These are phyloP conservation scores for Fraxinus latifolia DNA, from an alignment of 305 asterid species.

Conservation along the genomic window DNA sequence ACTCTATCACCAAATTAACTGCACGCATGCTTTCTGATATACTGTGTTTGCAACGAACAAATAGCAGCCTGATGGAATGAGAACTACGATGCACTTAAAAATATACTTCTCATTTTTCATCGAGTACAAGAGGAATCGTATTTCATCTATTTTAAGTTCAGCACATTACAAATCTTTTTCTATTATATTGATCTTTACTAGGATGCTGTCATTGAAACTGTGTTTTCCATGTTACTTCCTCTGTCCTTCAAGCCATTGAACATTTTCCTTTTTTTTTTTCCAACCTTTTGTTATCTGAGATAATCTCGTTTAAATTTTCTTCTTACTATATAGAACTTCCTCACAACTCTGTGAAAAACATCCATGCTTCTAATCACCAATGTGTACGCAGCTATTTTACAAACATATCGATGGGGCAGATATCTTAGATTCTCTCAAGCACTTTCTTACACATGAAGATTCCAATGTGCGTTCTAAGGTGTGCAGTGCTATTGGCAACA, in stretches of 20 bases:
- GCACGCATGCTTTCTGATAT: neutral
- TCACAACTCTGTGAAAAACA: neutral
- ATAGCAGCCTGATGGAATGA: neutral
- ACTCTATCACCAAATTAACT: neutral
- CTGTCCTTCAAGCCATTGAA: neutral
- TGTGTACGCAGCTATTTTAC: conserved; percentile 65
- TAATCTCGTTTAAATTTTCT: neutral
- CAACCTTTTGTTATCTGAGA: neutral
- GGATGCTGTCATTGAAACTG: neutral
- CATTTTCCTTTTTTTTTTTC: neutral
- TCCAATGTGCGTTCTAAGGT: conserved; percentile 88
- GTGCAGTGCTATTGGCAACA: conserved; percentile 94
- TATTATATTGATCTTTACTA: neutral
- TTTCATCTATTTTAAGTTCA: neutral
- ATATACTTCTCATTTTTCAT: neutral
- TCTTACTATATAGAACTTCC: conserved; percentile 1
- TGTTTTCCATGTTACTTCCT: neutral
- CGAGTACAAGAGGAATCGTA: neutral
- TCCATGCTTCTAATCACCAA: conserved; percentile 25
- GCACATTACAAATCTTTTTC: neutral
- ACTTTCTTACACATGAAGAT: conserved; percentile 78
- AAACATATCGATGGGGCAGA: conserved; percentile 72
- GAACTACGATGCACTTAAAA: neutral
- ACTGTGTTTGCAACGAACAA: neutral
- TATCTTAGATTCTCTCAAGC: conserved; percentile 70